Conservation (phyloP, 495 filamentous ascomycete species). For the Lophium mytilinum region DNA sequence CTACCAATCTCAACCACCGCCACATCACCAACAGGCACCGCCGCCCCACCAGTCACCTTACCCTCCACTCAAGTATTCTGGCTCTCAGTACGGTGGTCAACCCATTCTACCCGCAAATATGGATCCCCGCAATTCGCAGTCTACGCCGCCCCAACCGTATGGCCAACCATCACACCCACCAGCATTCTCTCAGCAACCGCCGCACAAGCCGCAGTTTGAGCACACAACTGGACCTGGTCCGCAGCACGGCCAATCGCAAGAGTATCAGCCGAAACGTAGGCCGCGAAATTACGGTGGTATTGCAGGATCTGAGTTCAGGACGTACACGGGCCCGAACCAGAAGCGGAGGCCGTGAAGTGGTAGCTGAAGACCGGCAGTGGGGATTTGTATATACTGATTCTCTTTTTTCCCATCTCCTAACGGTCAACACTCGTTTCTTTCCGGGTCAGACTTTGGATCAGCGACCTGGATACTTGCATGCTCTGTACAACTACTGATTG, state of each 20-base stretch:
- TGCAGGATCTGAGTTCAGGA: constrained; percentile 1
- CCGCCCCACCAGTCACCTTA: constrained; percentile 8
- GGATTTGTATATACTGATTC: no score
- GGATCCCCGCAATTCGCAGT: constrained; percentile 8
- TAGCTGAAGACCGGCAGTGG: no score
- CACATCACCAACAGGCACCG: neutral
- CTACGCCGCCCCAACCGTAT: neutral
- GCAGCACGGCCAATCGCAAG: neutral
- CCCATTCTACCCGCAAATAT: constrained; percentile 23
- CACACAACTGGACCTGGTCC: neutral
- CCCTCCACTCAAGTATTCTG: constrained; percentile 11
- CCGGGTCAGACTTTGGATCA: no score
- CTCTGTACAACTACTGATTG: no score
- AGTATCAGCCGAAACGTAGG: neutral
- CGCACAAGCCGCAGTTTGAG: neutral
- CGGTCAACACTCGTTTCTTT: no score
- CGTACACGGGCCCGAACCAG: neutral
- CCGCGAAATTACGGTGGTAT: neutral
- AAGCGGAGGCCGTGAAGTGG: neutral
- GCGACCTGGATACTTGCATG: no score
- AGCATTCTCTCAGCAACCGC: constrained; percentile 1
- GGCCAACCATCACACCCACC: neutral
- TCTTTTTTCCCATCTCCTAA: no score
- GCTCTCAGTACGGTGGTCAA: constrained; percentile 18
- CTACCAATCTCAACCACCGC: constrained; percentile 2